Conservation (phyloP, 257 asterid genomes). For the Gynochthodes officinalis region DNA sequence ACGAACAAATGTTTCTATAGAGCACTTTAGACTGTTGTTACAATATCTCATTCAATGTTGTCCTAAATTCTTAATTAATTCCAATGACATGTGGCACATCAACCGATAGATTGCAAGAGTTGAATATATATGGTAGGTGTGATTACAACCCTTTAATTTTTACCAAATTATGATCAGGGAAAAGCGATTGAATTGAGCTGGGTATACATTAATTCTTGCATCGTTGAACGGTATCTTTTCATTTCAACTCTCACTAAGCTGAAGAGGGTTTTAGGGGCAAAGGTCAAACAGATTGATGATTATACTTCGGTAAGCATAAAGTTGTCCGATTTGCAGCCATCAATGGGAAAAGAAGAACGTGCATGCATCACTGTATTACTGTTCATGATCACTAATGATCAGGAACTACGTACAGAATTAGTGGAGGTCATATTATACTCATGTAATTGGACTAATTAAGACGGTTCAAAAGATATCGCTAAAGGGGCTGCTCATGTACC, state of each 20-base stretch:
- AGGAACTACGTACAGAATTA: too few relatives aligned
- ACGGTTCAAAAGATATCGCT: not conserved
- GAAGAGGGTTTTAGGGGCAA: not conserved
- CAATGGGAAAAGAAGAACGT: not conserved
- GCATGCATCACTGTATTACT: slow-evolving; percentile 1
- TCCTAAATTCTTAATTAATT: too few relatives aligned
- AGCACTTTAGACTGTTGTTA: too few relatives aligned
- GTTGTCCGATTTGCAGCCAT: not conserved
- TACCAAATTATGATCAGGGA: not conserved
- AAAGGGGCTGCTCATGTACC: not conserved
- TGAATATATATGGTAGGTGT: too few relatives aligned
- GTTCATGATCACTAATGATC: not conserved
- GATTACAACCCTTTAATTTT: too few relatives aligned
- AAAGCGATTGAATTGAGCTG: not conserved
- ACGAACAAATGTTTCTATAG: too few relatives aligned
- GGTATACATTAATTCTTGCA: not conserved
- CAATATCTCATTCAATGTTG: too few relatives aligned
- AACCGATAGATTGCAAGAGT: not conserved
- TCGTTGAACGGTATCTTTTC: not conserved
- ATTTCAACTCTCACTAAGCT: too few relatives aligned
- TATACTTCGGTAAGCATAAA: not conserved
- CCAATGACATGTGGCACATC: too few relatives aligned
- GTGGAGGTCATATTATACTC: not conserved
- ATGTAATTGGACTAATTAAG: not conserved
- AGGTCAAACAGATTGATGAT: not conserved